phyloP scores from a whole-genome alignment of 495 filamentous ascomycete genomes.

The Cladorrhinum samala region DNA sequence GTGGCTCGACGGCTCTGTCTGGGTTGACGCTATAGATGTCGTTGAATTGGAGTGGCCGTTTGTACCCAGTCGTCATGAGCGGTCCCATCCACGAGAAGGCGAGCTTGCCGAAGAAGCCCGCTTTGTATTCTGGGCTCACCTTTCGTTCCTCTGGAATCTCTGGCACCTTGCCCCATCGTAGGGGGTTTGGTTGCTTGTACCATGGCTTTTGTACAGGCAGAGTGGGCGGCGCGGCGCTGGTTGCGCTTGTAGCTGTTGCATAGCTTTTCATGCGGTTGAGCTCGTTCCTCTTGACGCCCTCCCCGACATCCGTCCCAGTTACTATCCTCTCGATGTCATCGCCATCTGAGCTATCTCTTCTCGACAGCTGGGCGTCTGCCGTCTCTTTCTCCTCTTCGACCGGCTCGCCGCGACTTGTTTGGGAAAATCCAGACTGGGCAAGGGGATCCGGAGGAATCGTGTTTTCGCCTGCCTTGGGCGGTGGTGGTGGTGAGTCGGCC shows the following conservation, averaged over 20 bases:
- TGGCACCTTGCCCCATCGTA: conserved; percentile 53
- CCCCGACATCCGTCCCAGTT: conserved; percentile 2
- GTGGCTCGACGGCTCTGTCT: conserved; percentile 57
- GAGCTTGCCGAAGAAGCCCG: conserved; percentile 52
- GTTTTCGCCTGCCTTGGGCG: not conserved
- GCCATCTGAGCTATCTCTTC: conserved; percentile 2
- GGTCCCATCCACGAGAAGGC: conserved; percentile 66
- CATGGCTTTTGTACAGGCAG: conserved; percentile 45
- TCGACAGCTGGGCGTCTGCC: conserved; percentile 3
- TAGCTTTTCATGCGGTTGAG: conserved; percentile 38
- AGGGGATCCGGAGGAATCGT: conserved; percentile 2
- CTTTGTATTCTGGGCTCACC: conserved; percentile 52
- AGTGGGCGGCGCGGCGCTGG: conserved; percentile 23
- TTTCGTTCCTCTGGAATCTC: conserved; percentile 52
- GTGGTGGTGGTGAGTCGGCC: conserved; percentile 2
- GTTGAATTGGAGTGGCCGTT: conserved; percentile 71
- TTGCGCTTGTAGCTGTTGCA: conserved; percentile 40
- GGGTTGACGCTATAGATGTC: conserved; percentile 90
- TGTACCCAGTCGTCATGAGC: conserved; percentile 71
- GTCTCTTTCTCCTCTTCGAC: conserved; percentile 9
- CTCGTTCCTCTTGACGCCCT: conserved; percentile 20
- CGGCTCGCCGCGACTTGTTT: conserved; percentile 7
- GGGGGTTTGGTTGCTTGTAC: conserved; percentile 56
- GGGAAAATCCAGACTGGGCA: conserved; percentile 1
- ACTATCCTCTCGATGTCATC: conserved; percentile 11